Evolutionary conservation across 352 stramenopile genomes (phyloP), one percentile per base, ranked within the genome.

Genomic region (Pythium aristosporum): DNA sequence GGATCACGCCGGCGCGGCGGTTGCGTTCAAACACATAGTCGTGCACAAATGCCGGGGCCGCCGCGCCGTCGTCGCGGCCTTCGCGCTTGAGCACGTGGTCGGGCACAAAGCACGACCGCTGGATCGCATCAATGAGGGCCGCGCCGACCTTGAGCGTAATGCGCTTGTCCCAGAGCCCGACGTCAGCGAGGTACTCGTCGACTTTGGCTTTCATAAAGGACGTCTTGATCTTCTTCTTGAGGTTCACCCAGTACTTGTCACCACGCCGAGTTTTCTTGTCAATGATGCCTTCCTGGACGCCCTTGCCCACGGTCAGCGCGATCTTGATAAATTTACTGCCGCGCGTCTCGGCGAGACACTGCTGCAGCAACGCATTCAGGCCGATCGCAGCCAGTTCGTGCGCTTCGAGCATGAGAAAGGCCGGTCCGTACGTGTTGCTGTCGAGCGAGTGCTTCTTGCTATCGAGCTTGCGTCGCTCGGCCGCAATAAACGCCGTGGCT

Each of bases 121-220:
- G 81, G 57, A 96, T 84, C 50, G 79, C 83, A 36, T 94, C 84
- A 5, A 96, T 75, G 15, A 96, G 52, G 1, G 82, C 82, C 0
- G 85, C 84, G n/a, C 87, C 87, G 20, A 98, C 77, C 69, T 98
- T 97, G 34, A 97, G 77, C 66, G 96, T 91, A 11, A 96, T 69
- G 12, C 85, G 76, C 59, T 91, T 92, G 59, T 92, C 78, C 95
- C 93, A 98, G 13, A 77, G 76, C 16, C 86, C 88, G 9, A 89
- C 80, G 8, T 68, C 80, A n/a, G 95, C 77, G 53, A 90, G 69
- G 43, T 92, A 84, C 21, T 84, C 61, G 34, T 74, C 73, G 44
- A 93, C 85, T 50, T 80, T 76, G 57, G 75, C 75, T 23, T 77
- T 30, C 4, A 67, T 53, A 20, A 72, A 76, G 1, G 76, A 66